phyloP scores from a whole-genome alignment of 2,329 filamentous ascomycete species.

The Ceratocystis diversiconidia region DNA sequence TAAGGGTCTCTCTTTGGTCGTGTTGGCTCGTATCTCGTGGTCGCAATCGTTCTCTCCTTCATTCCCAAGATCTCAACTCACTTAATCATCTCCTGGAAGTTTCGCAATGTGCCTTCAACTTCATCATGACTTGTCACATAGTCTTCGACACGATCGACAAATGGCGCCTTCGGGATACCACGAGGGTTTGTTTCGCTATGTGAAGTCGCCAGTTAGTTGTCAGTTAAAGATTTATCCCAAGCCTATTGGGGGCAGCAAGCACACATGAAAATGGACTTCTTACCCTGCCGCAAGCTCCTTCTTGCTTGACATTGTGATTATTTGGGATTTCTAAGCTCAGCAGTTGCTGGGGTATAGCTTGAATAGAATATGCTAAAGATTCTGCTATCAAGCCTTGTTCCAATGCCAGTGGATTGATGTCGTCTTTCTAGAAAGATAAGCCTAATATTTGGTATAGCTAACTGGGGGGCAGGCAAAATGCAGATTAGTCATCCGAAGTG shows the following conservation, averaged over 20 bases:
- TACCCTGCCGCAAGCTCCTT: slow-evolving; percentile 16
- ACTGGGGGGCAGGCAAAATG: neutral
- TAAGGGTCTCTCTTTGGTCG: neutral
- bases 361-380: neutral
- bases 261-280: neutral
- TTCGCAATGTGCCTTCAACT: slow-evolving; percentile 66
- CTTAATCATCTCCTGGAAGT: slow-evolving; percentile 90
- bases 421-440: neutral
- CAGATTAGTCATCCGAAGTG: slow-evolving; percentile 7
- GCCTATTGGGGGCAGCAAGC: neutral
- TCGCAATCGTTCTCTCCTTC: neutral
- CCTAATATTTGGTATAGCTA: neutral
- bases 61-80: slow-evolving; percentile 31
- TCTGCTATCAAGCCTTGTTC: neutral
- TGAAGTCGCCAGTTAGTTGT: neutral
- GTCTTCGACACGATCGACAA: slow-evolving; percentile 79
- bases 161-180: slow-evolving; percentile 71
- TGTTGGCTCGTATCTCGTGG: slow-evolving; percentile 2
- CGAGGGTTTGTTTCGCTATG: slow-evolving; percentile 55
- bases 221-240: too few relatives aligned
- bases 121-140: slow-evolving; percentile 67
- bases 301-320: slow-evolving; percentile 12
- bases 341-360: neutral
- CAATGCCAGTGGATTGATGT: neutral
- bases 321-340: neutral